phyloP scores from a whole-genome alignment of 805 yeast species.

The Starmera dryadoides region DNA sequence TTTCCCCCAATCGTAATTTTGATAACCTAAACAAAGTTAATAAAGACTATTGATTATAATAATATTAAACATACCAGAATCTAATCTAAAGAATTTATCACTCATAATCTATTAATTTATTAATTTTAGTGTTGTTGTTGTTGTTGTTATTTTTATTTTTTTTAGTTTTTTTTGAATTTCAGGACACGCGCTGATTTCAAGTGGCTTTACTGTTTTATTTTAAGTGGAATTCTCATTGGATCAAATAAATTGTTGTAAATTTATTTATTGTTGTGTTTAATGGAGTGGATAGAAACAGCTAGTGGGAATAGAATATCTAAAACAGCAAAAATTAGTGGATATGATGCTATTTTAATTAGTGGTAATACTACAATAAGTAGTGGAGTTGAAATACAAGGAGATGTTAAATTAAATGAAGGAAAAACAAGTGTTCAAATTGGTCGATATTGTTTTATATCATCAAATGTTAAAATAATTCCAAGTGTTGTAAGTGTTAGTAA shows the following conservation, averaged over 20 bases:
- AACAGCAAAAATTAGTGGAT: constrained; percentile 33
- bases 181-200: too few relatives aligned
- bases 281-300: constrained; percentile 39
- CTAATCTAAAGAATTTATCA: constrained; percentile 30
- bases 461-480: constrained; percentile 24
- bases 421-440: constrained; percentile 34
- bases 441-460: constrained; percentile 34
- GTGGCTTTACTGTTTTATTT: too few relatives aligned
- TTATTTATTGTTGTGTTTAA: too few relatives aligned
- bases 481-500: constrained; percentile 11
- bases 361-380: constrained; percentile 38
- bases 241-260: too few relatives aligned
- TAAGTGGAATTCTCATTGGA: too few relatives aligned
- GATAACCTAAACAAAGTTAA: constrained; percentile 40
- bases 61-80: constrained; percentile 25
- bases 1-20: constrained; percentile 86
- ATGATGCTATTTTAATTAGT: constrained; percentile 34
- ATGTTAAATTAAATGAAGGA: constrained; percentile 14
- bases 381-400: constrained; percentile 23
- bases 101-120: constrained; percentile 16
- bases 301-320: constrained; percentile 44
- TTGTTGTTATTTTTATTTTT: background rate
- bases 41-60: background rate
- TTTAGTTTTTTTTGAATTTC: too few relatives aligned
- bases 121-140: background rate